Evolutionary conservation across 768 basidiomycete species (phyloP), one percentile per base, ranked within the genome.

Genomic region (Lepiota venenata): DNA sequence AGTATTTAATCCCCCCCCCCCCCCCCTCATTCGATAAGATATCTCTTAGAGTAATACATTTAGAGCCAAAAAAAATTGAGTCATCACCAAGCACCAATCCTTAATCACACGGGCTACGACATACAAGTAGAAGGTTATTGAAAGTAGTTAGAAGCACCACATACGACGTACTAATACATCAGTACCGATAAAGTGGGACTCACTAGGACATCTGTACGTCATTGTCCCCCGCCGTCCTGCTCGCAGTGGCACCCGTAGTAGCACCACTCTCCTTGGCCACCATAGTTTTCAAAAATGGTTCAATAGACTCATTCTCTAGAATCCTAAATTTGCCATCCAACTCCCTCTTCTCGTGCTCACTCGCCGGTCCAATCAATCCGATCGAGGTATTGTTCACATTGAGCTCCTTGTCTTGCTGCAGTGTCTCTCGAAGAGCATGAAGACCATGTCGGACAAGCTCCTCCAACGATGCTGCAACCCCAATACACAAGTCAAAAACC

Each of bases 371-470:
- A 56, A 98, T 78, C 65, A 99, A 91, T 27, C 93, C 95, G 61
- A 98, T 85, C 1, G 91, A 93, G 1, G 97, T 99, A 75, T 99
- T 99, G 67, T 89, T 84, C 61, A 87, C 74, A 15, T 87, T 94
- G 53, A 98, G 85, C 64, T 91, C 93, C 70, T 99, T 99, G 76
- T 98, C 97, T 66, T 99, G 97, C 64, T 98, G 97, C 36, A 99
- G 82, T 2, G 97, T 98, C 68, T 98, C 96, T 27, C 93, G 86
- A 14, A 99, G 81, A 11, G 97, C 96, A 56, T 94, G 90, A 37
- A 99, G 80, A 14, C 97, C 97, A 65, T 99, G 97, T 60, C 81
- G 82, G 69, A 98, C 85, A 32, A 99, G 79, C 38, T 93, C 87
- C 67, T 95, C 90, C 48, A 98, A 76, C 39, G 82, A 81, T 68